Evolutionary conservation across 2,329 filamentous ascomycete species (phyloP).

Genomic region (Neopestalotiopsis clavispora): DNA sequence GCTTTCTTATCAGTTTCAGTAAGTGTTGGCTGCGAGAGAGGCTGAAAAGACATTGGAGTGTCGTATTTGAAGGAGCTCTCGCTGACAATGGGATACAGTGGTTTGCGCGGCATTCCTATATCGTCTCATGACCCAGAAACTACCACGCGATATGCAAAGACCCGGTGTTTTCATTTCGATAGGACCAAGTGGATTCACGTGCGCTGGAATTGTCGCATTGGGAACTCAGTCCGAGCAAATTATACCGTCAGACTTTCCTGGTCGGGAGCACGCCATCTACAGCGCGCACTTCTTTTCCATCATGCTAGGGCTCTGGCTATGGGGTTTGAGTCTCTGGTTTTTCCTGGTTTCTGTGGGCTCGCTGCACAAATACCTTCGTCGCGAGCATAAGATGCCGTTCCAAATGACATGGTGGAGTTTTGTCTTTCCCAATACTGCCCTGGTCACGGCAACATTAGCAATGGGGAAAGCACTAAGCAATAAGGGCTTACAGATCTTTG

Average conservation of each 20-base stretch:
- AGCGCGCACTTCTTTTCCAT: conserved; percentile 55
- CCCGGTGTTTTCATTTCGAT: conserved; percentile 86
- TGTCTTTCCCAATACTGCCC: conserved; percentile 79
- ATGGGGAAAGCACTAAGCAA: conserved; percentile 68
- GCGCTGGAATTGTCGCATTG: conserved; percentile 52
- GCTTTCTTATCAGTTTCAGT: conserved; percentile 64
- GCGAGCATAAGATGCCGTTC: conserved; percentile 68
- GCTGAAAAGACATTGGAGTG: neutral
- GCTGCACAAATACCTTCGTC: conserved; percentile 68
- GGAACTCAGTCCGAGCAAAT: conserved; percentile 48
- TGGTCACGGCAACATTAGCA: conserved; percentile 76
- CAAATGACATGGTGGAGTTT: conserved; percentile 89
- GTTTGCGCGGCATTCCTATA: conserved; percentile 86
- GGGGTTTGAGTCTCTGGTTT: conserved; percentile 84
- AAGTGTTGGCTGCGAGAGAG: neutral
- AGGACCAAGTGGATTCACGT: conserved; percentile 70
- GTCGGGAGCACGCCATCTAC: conserved; percentile 44
- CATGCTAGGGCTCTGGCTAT: conserved; percentile 78
- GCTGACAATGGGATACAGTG: conserved; percentile 43
- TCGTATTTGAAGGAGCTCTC: neutral
- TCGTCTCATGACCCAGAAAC: conserved; percentile 85
- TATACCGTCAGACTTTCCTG: conserved; percentile 48
- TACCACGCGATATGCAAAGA: conserved; percentile 75
- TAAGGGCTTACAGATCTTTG: conserved; percentile 66
- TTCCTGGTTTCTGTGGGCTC: conserved; percentile 81